Conservation (phyloP, 371 early-diverging fungal genomes). For the Zopfochytrium polystomum region DNA sequence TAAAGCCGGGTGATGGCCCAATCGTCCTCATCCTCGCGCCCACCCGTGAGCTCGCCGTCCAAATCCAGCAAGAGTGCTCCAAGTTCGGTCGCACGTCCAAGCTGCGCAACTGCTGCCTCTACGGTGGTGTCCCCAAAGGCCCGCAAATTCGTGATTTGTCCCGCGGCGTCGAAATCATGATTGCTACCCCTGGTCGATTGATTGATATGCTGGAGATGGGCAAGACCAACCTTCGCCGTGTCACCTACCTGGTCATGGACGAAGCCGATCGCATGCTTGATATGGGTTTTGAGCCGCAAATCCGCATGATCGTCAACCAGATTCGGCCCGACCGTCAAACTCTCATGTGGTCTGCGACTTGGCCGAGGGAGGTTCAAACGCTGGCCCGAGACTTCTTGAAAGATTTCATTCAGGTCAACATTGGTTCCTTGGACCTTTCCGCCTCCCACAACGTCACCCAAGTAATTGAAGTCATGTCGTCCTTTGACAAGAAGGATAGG, state of each 20-base stretch:
- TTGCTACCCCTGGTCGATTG: conserved; percentile 99
- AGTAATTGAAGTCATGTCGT: conserved; percentile 69
- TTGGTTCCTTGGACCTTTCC: conserved; percentile 91
- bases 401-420: too few relatives aligned
- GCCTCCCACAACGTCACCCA: conserved; percentile 64
- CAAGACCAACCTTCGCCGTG: conserved; percentile 92
- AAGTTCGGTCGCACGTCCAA: conserved; percentile 86
- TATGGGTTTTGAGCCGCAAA: conserved; percentile 99
- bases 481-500: conserved; percentile 73
- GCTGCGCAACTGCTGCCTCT: conserved; percentile 91
- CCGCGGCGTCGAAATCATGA: conserved; percentile 93
- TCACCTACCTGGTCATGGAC: conserved; percentile 97
- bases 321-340: conserved; percentile 98
- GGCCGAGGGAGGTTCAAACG: conserved; percentile 96
- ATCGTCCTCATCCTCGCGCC: too few relatives aligned
- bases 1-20: too few relatives aligned
- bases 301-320: conserved; percentile 97
- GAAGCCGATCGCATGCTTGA: conserved; percentile 78
- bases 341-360: conserved; percentile 99
- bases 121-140: conserved; percentile 95
- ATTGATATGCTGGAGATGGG: conserved; percentile 99
- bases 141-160: conserved; percentile 90
- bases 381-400: conserved; percentile 92
- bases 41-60: too few relatives aligned
- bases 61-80: too few relatives aligned